Evolutionary conservation across 164 flowering plant species (phyloP).

Genomic region (Dillenia turbinata): DNA sequence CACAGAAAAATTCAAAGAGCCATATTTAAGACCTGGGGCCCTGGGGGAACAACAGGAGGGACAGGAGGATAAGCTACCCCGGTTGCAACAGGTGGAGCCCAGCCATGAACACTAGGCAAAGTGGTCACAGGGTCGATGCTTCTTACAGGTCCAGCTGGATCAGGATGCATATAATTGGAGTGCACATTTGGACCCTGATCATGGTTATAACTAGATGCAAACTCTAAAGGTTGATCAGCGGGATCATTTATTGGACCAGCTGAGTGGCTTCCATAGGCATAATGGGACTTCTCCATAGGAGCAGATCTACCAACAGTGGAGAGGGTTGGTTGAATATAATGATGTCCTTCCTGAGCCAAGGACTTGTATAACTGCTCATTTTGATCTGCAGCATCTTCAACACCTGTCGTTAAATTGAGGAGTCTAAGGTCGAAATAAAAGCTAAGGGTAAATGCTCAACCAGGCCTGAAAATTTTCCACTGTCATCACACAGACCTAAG

Average conservation of each 20-base stretch:
- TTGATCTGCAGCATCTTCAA: conserved; percentile 30
- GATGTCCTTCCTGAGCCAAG: conserved; percentile 34
- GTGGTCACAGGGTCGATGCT: conserved; percentile 32
- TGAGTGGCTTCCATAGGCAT: conserved; percentile 32
- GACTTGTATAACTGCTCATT: conserved; percentile 25
- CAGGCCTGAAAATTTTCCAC: too few species aligned
- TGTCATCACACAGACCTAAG: too few species aligned
- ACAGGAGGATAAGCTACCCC: conserved; percentile 52
- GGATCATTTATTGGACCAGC: conserved; percentile 30
- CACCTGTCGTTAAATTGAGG: conserved; percentile 34
- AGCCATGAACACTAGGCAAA: conserved; percentile 40
- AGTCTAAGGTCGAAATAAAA: conserved; percentile 12
- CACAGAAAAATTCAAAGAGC: conserved; percentile 3
- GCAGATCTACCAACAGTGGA: conserved; percentile 32
- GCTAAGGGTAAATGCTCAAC: too few species aligned
- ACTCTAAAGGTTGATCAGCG: conserved; percentile 65
- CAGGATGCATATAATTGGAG: conserved; percentile 39
- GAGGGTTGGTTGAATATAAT: conserved; percentile 27
- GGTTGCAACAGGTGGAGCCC: conserved; percentile 48
- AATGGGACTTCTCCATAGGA: conserved; percentile 32
- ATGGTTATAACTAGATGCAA: conserved; percentile 47
- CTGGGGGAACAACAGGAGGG: conserved; percentile 46
- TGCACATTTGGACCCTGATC: conserved; percentile 35
- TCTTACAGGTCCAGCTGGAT: conserved; percentile 33
- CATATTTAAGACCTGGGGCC: conserved; percentile 46